A percentile compares a stretch with the other conserved stretches of the same genome.
Evolutionary conservation across 2,329 filamentous ascomycete genomes (phyloP).

Genomic region (Penicillium sp.): DNA sequence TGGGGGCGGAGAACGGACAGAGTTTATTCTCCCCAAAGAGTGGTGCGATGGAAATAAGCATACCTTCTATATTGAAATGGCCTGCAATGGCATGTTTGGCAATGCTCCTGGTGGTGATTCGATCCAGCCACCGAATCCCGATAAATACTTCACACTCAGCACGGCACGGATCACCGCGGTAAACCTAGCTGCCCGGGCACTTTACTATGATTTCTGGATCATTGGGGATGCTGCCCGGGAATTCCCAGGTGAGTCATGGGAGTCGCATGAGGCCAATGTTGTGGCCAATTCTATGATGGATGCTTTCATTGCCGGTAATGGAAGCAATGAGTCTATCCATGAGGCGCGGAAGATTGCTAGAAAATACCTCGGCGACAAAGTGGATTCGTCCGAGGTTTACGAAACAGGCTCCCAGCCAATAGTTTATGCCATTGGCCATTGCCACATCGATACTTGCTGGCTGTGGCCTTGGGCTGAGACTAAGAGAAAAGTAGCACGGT

Average conservation of each 20-base stretch:
- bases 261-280: conserved; percentile 81
- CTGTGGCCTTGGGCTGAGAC: conserved; percentile 98
- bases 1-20: conserved; percentile 79
- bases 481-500: conserved; percentile 90
- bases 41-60: conserved; percentile 86
- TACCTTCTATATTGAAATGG: conserved; percentile 94
- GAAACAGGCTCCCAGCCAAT: conserved; percentile 69
- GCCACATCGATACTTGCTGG: conserved; percentile 98
- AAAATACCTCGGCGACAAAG: conserved; percentile 74
- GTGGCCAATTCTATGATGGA: conserved; percentile 88
- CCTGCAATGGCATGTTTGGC: conserved; percentile 98
- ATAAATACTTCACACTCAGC: conserved; percentile 73
- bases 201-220: conserved; percentile 94
- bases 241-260: conserved; percentile 82
- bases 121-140: conserved; percentile 84
- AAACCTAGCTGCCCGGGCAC: conserved; percentile 76
- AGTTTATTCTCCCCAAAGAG: conserved; percentile 82
- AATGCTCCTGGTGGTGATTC: conserved; percentile 79
- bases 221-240: conserved; percentile 88
- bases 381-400: conserved; percentile 84
- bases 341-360: conserved; percentile 79
- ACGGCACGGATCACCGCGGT: conserved; percentile 85
- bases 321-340: conserved; percentile 69
- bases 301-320: conserved; percentile 75
- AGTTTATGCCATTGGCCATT: conserved; percentile 89